phyloP scores from a whole-genome alignment of 1,139 yeast genomes.

The Yamadazyma taylorii region DNA sequence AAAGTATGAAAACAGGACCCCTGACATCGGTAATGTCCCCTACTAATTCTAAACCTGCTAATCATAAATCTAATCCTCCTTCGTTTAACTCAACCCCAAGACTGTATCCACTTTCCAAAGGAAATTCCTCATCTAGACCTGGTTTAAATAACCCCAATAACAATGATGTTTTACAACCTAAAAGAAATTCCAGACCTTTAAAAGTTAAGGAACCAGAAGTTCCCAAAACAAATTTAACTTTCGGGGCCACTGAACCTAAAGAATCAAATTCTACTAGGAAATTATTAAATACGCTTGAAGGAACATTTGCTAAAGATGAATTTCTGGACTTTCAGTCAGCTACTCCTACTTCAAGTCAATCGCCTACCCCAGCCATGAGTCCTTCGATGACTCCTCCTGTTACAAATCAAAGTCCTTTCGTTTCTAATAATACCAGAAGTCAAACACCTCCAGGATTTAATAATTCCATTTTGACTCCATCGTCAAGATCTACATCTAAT shows the following conservation, averaged over 20 bases:
- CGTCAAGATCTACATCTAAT: slow-evolving; percentile 4
- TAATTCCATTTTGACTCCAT: slow-evolving; percentile 12
- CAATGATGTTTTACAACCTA: slow-evolving; percentile 13
- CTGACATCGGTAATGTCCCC: slow-evolving; percentile 17
- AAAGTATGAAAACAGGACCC: slow-evolving; percentile 26
- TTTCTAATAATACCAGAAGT: neutral
- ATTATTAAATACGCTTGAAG: slow-evolving; percentile 14
- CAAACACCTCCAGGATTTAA: slow-evolving; percentile 16
- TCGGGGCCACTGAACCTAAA: slow-evolving; percentile 10
- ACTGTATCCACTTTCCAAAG: neutral
- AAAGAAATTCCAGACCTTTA: slow-evolving; percentile 12
- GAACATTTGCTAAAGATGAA: slow-evolving; percentile 13
- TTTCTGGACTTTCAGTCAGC: slow-evolving; percentile 21
- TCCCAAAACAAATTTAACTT: slow-evolving; percentile 4
- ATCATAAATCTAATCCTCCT: neutral
- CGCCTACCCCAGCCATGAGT: slow-evolving; percentile 2
- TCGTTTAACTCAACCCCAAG: neutral
- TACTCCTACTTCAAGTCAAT: slow-evolving; percentile 8
- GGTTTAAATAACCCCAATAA: neutral
- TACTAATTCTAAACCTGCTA: slow-evolving; percentile 11
- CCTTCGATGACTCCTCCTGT: slow-evolving; percentile 5
- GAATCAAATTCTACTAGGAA: slow-evolving; percentile 6
- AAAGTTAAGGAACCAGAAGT: slow-evolving; percentile 4
- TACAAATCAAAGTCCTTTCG: neutral
- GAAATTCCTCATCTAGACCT: neutral